These are phyloP conservation scores for Boletus sp. DNA, from an alignment of 768 basidiomycete species.

Conservation along the genomic window DNA sequence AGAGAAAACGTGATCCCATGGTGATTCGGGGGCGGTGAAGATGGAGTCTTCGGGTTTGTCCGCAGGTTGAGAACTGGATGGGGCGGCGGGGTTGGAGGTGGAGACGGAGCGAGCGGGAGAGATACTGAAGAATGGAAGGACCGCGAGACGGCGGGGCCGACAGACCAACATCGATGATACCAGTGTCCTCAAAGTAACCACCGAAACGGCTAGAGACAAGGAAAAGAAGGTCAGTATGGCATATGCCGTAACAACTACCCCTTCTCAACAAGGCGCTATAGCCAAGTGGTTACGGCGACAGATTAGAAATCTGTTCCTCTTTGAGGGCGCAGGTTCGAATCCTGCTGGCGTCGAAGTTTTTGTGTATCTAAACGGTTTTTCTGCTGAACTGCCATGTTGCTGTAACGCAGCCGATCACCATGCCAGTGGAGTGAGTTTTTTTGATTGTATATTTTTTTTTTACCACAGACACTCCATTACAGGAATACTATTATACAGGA, in stretches of 20 bases:
- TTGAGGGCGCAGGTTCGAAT: slow-evolving; percentile 70
- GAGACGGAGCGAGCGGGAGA: background rate
- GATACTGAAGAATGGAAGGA: background rate
- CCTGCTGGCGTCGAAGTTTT: slow-evolving; percentile 54
- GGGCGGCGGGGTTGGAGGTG: background rate
- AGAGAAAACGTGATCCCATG: slow-evolving; percentile 57
- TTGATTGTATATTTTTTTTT: no score
- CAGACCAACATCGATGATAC: slow-evolving; percentile 19
- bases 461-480: no score
- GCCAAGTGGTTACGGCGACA: slow-evolving; percentile 76
- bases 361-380: no score
- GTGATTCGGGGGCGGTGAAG: slow-evolving; percentile 35
- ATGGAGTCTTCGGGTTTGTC: slow-evolving; percentile 26
- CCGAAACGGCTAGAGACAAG: no score
- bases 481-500: no score
- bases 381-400: no score
- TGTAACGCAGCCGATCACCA: no score
- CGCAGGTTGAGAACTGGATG: slow-evolving; percentile 1
- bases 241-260: background rate
- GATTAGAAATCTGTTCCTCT: slow-evolving; percentile 75
- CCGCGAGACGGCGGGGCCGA: slow-evolving; percentile 4
- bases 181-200: no score
- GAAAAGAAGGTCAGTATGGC: no score
- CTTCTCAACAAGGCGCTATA: slow-evolving; percentile 42
- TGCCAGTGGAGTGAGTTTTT: no score